These are phyloP conservation scores for Elaeis guineensis DNA, from an alignment of 176 grass and related monocot species.

Conservation along the genomic window DNA sequence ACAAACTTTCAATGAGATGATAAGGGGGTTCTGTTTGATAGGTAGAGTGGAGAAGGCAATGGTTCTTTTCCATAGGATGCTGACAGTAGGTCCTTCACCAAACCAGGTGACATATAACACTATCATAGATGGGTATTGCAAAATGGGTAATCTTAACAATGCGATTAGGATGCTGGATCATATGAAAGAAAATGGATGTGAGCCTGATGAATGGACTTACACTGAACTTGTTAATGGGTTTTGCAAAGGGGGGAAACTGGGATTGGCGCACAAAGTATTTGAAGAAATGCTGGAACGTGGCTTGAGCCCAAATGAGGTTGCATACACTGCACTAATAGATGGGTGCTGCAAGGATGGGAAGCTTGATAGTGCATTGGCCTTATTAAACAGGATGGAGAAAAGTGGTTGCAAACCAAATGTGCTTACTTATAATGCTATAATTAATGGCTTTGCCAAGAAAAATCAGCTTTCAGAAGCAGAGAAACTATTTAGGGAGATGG, in stretches of 20 bases:
- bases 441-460: slow-evolving; percentile 42
- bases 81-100: slow-evolving; percentile 28
- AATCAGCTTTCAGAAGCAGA: slow-evolving; percentile 40
- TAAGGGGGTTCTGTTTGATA: slow-evolving; percentile 41
- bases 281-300: slow-evolving; percentile 32
- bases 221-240: slow-evolving; percentile 40
- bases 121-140: slow-evolving; percentile 46
- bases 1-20: slow-evolving; percentile 39
- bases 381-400: slow-evolving; percentile 47
- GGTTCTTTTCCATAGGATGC: slow-evolving; percentile 29
- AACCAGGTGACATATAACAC: slow-evolving; percentile 54
- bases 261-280: slow-evolving; percentile 23
- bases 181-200: slow-evolving; percentile 31
- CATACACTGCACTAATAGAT: slow-evolving; percentile 46
- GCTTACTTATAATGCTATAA: slow-evolving; percentile 48
- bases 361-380: slow-evolving; percentile 28
- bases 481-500: slow-evolving; percentile 38
- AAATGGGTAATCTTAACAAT: slow-evolving; percentile 31
- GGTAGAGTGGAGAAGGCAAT: slow-evolving; percentile 42
- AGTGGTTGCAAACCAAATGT: slow-evolving; percentile 49
- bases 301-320: slow-evolving; percentile 36
- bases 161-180: slow-evolving; percentile 52
- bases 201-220: slow-evolving; percentile 50
- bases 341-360: slow-evolving; percentile 51
- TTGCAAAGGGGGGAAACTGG: slow-evolving; percentile 26